Base-by-base conservation (phyloP, 2,329 filamentous ascomycete species). In the Thielaviopsis populi region DNA sequence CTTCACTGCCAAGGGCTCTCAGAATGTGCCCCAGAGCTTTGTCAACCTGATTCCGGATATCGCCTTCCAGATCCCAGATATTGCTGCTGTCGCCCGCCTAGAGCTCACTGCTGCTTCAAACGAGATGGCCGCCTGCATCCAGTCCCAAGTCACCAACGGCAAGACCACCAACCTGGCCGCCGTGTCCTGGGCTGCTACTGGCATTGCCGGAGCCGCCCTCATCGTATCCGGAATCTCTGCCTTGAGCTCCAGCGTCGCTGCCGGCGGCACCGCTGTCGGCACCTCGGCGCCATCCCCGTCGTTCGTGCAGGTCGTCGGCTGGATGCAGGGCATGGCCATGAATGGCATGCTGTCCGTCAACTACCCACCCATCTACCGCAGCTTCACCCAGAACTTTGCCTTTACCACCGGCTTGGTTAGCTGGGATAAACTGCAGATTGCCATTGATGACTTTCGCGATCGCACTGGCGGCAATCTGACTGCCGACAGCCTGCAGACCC, bases 271-370 rank as follows among this genome's bases (percentile, higher is more conserved):
- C 24, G 76, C 80, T 11, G 76, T 75, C 46, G 80, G 80, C 58
- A 77, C 77, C 22, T 76, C 80, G 11, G 76, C 75, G 43, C 79
- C 77, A 62, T 94, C 89, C 69, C 94, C 94, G 30, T 89, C 86
- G 62, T 96, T 97, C 72, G 80, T 80, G 54, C 89, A 96, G 71
- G 85, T 95, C 59, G 81, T 96, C 68, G 85, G 86, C 67, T 95
- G 89, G 83, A 96, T 97, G 74, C 91, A 97, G 75, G 86, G 87
- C 60, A 88, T 97, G 79, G 91, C 94, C 33, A 87, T 94, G 78
- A 96, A 94, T 74, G 91, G 94, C 68, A 97, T 97, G 94, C 80
- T 96, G 73, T 95, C 89, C 66, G 91, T 95, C 69, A 83, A 86
- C 69, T 91, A 96, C 69, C 94, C 94, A 3, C 79, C 83, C 42